Evolutionary conservation across 805 yeast genomes (phyloP).

Genomic region (Nakazawaea ernobii): DNA sequence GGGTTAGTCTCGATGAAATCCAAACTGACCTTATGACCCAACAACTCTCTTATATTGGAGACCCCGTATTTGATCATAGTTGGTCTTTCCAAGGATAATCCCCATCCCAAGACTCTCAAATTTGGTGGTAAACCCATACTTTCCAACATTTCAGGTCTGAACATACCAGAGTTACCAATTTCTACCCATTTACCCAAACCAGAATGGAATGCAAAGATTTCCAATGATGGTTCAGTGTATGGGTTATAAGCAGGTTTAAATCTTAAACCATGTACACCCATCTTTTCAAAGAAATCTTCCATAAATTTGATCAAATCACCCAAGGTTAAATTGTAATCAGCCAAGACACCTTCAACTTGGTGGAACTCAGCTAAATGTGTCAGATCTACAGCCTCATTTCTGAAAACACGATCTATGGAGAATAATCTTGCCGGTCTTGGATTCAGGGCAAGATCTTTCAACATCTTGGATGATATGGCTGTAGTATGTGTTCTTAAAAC

Average conservation of each 20-base stretch:
- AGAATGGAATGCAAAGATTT: slow-evolving; percentile 93
- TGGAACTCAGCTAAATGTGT: slow-evolving; percentile 99
- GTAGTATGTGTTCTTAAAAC: slow-evolving; percentile 98
- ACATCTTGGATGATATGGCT: slow-evolving; percentile 84
- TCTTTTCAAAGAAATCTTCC: slow-evolving; percentile 93
- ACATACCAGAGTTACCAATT: slow-evolving; percentile 99
- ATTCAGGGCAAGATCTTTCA: slow-evolving; percentile 79
- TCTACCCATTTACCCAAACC: slow-evolving; percentile 97
- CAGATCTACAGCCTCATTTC: slow-evolving; percentile 99
- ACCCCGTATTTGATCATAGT: slow-evolving; percentile 98
- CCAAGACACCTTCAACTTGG: slow-evolving; percentile 98
- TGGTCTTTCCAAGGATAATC: slow-evolving; percentile 95
- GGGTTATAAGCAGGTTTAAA: slow-evolving; percentile 99
- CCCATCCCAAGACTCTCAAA: slow-evolving; percentile 95
- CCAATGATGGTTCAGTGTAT: slow-evolving; percentile 98
- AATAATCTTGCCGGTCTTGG: slow-evolving; percentile 89
- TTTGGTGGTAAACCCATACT: slow-evolving; percentile 96
- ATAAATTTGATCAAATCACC: slow-evolving; percentile 97
- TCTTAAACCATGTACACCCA: slow-evolving; percentile 95
- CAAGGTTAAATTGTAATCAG: slow-evolving; percentile 89
- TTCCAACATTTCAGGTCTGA: slow-evolving; percentile 99
- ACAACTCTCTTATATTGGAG: slow-evolving; percentile 89
- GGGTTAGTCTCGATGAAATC: slow-evolving; percentile 95
- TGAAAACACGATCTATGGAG: slow-evolving; percentile 96
- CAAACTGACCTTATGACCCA: slow-evolving; percentile 94